phyloP scores from a whole-genome alignment of 768 basidiomycete species.

The Termitomyces sp. region DNA sequence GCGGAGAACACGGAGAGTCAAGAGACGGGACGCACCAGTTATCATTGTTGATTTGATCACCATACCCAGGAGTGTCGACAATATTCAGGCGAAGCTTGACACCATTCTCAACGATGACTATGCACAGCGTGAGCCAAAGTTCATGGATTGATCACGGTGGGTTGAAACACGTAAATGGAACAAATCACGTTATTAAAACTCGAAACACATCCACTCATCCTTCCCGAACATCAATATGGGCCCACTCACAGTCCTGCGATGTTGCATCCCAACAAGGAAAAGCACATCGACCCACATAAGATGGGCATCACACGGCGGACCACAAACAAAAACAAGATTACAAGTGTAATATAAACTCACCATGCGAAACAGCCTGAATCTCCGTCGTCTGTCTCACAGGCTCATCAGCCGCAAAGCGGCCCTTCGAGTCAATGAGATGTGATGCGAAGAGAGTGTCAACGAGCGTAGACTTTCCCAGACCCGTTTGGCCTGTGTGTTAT shows the following conservation, averaged over 20 bases:
- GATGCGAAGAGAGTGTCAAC: slow-evolving; percentile 99
- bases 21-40: slow-evolving; percentile 62
- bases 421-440: slow-evolving; percentile 97
- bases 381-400: slow-evolving; percentile 95
- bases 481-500: slow-evolving; percentile 66
- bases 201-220: neutral
- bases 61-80: slow-evolving; percentile 97
- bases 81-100: slow-evolving; percentile 95
- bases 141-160: neutral
- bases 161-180: slow-evolving; percentile 5
- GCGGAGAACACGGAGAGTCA: neutral
- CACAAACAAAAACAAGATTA: neutral
- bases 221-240: neutral
- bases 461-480: slow-evolving; percentile 96
- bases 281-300: neutral
- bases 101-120: slow-evolving; percentile 95
- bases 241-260: neutral
- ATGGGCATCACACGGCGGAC: neutral
- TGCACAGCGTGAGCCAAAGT: neutral
- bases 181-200: neutral
- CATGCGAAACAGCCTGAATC: slow-evolving; percentile 92
- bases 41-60: slow-evolving; percentile 99
- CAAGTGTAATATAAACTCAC: slow-evolving; percentile 40
- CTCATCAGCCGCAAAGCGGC: slow-evolving; percentile 81
- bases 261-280: neutral